Conservation (phyloP, 2,329 filamentous ascomycete species). For the Verticillium klebahnii region DNA sequence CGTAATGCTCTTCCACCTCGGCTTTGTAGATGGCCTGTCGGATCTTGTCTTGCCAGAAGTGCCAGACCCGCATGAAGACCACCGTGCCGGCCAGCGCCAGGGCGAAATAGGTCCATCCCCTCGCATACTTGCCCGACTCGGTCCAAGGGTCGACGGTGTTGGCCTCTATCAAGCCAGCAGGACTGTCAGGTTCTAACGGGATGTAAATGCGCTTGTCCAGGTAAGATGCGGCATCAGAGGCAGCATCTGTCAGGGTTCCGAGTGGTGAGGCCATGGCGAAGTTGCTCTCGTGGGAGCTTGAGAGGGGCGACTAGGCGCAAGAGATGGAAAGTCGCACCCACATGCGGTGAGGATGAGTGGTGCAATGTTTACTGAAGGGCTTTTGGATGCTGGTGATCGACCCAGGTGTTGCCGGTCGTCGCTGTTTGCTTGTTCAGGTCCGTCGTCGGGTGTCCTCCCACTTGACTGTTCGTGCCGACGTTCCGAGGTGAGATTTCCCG, state of each 20-base stretch:
- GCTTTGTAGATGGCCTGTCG: slow-evolving; percentile 85
- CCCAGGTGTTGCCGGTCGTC: not conserved
- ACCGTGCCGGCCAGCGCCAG: slow-evolving; percentile 66
- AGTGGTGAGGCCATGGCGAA: slow-evolving; percentile 35
- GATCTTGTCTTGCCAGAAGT: slow-evolving; percentile 91
- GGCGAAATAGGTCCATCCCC: slow-evolving; percentile 86
- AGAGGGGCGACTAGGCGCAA: slow-evolving; percentile 20
- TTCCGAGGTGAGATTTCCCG: not conserved
- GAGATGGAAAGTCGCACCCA: slow-evolving; percentile 8
- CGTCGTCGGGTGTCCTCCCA: not conserved
- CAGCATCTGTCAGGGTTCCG: slow-evolving; percentile 24
- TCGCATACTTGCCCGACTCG: slow-evolving; percentile 77
- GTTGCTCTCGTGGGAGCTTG: slow-evolving; percentile 9
- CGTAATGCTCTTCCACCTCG: slow-evolving; percentile 64
- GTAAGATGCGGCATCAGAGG: slow-evolving; percentile 26
- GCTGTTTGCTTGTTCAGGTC: not conserved
- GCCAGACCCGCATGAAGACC: slow-evolving; percentile 69
- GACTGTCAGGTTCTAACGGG: slow-evolving; percentile 54
- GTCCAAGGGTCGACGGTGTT: slow-evolving; percentile 72
- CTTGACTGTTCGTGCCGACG: not conserved
- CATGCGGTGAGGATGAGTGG: slow-evolving; percentile 12
- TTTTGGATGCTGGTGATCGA: not conserved
- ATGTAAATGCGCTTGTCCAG: slow-evolving; percentile 55
- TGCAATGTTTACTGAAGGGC: not conserved
- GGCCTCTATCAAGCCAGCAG: slow-evolving; percentile 57